Conservation (phyloP, 768 basidiomycete species). For the Lactarius akahatsu region DNA sequence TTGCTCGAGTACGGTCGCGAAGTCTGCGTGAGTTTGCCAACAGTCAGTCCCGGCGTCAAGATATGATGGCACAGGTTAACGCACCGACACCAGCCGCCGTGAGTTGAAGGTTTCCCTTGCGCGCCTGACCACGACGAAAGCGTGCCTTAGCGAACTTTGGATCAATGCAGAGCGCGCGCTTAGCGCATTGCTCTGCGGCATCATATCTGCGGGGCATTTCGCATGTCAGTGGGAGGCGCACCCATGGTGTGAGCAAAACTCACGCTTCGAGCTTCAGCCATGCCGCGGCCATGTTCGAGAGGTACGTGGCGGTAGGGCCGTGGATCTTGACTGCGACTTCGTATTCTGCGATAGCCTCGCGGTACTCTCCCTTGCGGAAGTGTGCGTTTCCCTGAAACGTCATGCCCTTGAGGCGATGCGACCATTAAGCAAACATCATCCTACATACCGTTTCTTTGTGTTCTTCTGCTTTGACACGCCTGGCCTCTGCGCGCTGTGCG, state of each 20-base stretch:
- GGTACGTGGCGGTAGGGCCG: conserved; percentile 40
- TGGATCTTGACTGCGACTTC: conserved; percentile 41
- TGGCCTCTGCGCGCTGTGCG: not conserved
- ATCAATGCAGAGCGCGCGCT: no score
- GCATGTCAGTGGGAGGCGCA: no score
- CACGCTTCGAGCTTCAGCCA: conserved; percentile 42
- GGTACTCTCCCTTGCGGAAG: conserved; percentile 41
- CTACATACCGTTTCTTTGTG: conserved; percentile 7
- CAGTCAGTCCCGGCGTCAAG: not conserved
- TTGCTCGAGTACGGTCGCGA: conserved; percentile 32
- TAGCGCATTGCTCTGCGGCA: no score
- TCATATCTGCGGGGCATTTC: no score
- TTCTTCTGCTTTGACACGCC: conserved; percentile 4
- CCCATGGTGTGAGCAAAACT: conserved; percentile 10
- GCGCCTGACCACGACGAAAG: conserved; percentile 35
- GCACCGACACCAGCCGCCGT: conserved; percentile 36
- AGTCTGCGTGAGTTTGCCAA: conserved; percentile 30
- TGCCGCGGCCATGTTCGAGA: conserved; percentile 44
- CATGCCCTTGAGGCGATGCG: not conserved
- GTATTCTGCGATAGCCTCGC: conserved; percentile 43
- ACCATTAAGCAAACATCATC: not conserved
- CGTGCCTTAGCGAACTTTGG: no score
- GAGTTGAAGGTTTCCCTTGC: conserved; percentile 34
- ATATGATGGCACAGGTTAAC: not conserved
- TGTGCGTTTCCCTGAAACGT: conserved; percentile 44